Percentiles rank a stretch among this genome's conserved stretches.
phyloP scores from a whole-genome alignment of 1,284 basidiomycete species.

The Dichomitus squalens region DNA sequence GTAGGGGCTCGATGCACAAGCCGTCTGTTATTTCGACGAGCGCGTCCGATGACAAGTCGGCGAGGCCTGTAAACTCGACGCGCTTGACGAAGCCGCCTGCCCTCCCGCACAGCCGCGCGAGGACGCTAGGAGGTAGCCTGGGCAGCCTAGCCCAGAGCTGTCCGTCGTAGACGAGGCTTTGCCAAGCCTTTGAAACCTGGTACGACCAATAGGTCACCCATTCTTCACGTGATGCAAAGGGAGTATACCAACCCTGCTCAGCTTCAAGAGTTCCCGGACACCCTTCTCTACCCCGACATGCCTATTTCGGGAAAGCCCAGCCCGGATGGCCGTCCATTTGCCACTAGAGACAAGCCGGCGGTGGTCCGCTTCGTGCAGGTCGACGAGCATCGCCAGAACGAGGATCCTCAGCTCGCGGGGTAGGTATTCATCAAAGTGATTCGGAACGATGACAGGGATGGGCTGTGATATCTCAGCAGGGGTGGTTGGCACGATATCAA shows the following conservation, averaged over 20 bases:
- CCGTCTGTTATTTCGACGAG: conserved; percentile 54
- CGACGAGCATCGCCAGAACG: conserved; percentile 58
- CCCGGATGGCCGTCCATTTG: conserved; percentile 60
- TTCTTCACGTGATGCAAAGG: conserved; percentile 21
- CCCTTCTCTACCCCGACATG: conserved; percentile 78
- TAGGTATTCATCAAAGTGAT: conserved; percentile 67
- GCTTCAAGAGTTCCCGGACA: conserved; percentile 74
- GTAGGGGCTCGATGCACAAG: conserved; percentile 47
- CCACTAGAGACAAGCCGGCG: conserved; percentile 41
- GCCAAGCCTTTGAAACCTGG: conserved; percentile 86
- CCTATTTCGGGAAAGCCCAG: conserved; percentile 55
- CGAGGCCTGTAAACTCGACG: conserved; percentile 71
- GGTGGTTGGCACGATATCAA: conserved; percentile 56
- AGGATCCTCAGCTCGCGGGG: conserved; percentile 76
- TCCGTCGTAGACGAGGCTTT: conserved; percentile 79
- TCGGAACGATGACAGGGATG: conserved; percentile 43
- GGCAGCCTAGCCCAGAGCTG: conserved; percentile 79
- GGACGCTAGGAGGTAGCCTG: conserved; percentile 48
- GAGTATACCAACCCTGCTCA: conserved; percentile 64
- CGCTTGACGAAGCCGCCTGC: conserved; percentile 69
- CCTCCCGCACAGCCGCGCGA: conserved; percentile 50
- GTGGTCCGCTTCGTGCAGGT: conserved; percentile 58
- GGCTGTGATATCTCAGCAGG: conserved; percentile 52
- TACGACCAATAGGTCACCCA: conserved; percentile 21
- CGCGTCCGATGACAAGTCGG: conserved; percentile 50